A percentile compares a stretch with the other conserved stretches of the same genome.
phyloP scores from a whole-genome alignment of 2,329 filamentous ascomycete genomes.

The Allantophomopsis cytisporea region DNA sequence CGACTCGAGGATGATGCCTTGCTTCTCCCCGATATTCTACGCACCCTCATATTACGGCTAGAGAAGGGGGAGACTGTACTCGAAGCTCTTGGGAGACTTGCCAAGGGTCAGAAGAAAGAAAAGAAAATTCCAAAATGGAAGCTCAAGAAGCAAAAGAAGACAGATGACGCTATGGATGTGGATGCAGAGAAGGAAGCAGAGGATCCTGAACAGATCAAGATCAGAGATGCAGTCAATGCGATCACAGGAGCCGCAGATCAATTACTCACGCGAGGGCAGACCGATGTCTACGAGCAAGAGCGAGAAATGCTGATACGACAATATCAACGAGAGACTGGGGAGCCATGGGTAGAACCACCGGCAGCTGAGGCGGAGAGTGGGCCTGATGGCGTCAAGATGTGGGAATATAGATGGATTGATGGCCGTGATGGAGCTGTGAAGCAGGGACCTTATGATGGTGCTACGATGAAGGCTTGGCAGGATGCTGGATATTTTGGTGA shows the following conservation, averaged over 20 bases:
- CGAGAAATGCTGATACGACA: constrained; percentile 73
- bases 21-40: constrained; percentile 60
- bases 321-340: constrained; percentile 74
- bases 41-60: constrained; percentile 56
- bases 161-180: constrained; percentile 55
- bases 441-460: constrained; percentile 78
- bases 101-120: constrained; percentile 47
- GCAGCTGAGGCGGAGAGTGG: constrained; percentile 17
- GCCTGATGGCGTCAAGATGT: constrained; percentile 32
- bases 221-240: constrained; percentile 62
- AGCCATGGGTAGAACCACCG: constrained; percentile 60
- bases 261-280: constrained; percentile 67
- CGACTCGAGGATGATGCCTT: constrained; percentile 63
- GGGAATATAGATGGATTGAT: constrained; percentile 91
- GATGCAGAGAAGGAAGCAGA: constrained; percentile 40
- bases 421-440: constrained; percentile 64
- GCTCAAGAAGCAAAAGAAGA: constrained; percentile 52
- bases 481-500: constrained; percentile 87
- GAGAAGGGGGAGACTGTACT: constrained; percentile 75
- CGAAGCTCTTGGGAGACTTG: constrained; percentile 75
- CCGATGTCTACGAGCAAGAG: constrained; percentile 85
- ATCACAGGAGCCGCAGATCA: constrained; percentile 87
- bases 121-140: constrained; percentile 54
- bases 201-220: constrained; percentile 53
- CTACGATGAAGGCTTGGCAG: constrained; percentile 84